Percentiles rank a stretch among this genome's conserved stretches.
Conservation (phyloP, 257 asterid species). For the Striga asiatica region DNA sequence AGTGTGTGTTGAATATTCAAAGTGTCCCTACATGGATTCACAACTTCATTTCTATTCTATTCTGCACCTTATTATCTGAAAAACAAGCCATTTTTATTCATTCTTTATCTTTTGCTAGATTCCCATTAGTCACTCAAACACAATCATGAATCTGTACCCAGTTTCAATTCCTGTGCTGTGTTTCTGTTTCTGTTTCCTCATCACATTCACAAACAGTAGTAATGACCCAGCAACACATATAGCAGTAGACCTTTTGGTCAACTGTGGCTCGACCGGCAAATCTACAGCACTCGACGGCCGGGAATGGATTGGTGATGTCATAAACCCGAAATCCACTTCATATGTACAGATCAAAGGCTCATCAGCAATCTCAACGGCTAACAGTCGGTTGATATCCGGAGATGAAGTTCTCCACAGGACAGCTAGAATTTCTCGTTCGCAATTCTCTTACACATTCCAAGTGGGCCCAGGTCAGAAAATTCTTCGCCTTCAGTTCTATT, state of each 20-base stretch:
- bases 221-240: background rate
- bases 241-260: conserved; percentile 18
- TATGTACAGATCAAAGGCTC: conserved; percentile 24
- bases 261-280: conserved; percentile 27
- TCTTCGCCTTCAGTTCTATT: conserved; percentile 21
- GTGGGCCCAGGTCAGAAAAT: conserved; percentile 23
- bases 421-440: conserved; percentile 18
- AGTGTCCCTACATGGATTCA: too few species aligned
- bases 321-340: background rate
- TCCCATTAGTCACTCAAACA: too few species aligned
- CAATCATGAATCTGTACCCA: background rate
- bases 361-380: conserved; percentile 27
- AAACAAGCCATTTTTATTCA: too few species aligned
- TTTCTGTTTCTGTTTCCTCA: conserved; percentile 7
- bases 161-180: background rate
- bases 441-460: conserved; percentile 15
- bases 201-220: background rate
- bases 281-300: conserved; percentile 28
- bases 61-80: too few species aligned
- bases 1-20: too few species aligned
- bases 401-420: conserved; percentile 19
- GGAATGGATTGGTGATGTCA: conserved; percentile 40
- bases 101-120: too few species aligned
- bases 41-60: too few species aligned
- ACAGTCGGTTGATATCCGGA: background rate